Base-by-base conservation (phyloP, 2,329 filamentous ascomycete genomes). In the Chalara sp. region DNA sequence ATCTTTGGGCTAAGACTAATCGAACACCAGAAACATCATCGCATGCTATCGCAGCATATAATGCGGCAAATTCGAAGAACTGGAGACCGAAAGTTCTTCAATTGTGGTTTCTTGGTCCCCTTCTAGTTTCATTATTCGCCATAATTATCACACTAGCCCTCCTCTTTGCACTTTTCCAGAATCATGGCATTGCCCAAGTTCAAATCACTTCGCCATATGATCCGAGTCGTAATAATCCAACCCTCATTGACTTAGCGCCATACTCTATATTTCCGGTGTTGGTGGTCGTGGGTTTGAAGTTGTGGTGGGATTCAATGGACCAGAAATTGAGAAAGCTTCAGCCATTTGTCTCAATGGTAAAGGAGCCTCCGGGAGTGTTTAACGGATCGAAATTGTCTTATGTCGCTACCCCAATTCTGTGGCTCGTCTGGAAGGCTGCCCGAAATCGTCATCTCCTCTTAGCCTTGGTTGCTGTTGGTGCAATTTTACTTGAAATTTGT, bases 221-320 rank as follows among this genome's bases (percentile, higher is more conserved):
- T 4, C 42, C 44, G 35, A 8, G n/a, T 6, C 28, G 50, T 11
- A 29, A 49, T 4, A 32, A 53, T 32, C 39, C 21, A 30, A 46
- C 47, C n/a, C 2, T 57, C 5, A 44, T 48, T 37, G 49, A 48
- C 12, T 46, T 55, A 13, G 51, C 53, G 5, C 53, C 49, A 21
- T 55, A 55, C 32, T 55, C 53, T 1, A 53, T 57, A 32, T 50
- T 57, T 10, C 51, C 55, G 3, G 55, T 53, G 13, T 28, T 57
- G n/a, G 45, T 54, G 35, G 53, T 49, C 1, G 51, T 57, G 29
- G 51, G 46, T 37, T 31, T 53, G 10, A 57, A 48, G 37, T 32
- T 57, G 6, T 57, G 51, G 51, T 57, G 55, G 55, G 37, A 35
- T 7, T 52, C 53, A 3, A 35, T 55, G 1, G 53, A 55, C 11